Evolutionary conservation across 2,329 filamentous ascomycete genomes (phyloP), one percentile per base, ranked within the genome.

Genomic region (Xylaria sp.): DNA sequence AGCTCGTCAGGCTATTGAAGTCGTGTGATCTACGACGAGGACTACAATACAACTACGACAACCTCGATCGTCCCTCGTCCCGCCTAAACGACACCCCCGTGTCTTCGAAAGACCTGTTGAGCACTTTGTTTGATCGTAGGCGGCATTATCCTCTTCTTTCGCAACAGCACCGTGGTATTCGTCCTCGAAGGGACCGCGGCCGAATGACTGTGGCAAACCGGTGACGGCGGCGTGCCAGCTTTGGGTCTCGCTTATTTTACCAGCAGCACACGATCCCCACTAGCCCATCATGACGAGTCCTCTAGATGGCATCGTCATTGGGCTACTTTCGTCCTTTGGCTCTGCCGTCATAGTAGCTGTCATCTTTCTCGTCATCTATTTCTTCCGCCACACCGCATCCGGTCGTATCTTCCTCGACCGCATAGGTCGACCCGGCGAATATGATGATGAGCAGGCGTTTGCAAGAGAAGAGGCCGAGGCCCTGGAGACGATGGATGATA

Each of bases 361-460:
- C 71, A 85, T 97, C 67, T 90, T 95, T 75, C 85, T 92, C 63
- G 83, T 96, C 77, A 89, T 98, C 79, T 97, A 97, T 81, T 96
- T 97, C 83, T 96, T 98, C 81, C 89, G 92, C 82, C 97, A 97
- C 80, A 97, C 95, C 44, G 89, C 87, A 63, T 91, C 91, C 59
- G 95, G 95, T 51, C 89, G 95, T 74, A 97, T 99, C 77, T 89
- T 98, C 71, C 88, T 99, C 74, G 96, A 99, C 83, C 90, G 95
- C 72, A 91, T 99, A 80, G 94, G 94, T 54, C 88, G 95, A 68
- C 96, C 96, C 0, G 96, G 96, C 75, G 96, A 98, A 82, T 99
- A 94, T 80, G 96, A 99, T 79, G 96, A 99, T 82, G 96, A 98
- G 80, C 95, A 98, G 82, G 93, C 93, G 11, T 97, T 97, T 83